Evolutionary conservation across 768 basidiomycete species (phyloP).

Genomic region (Agaricus sinodeliciosus): DNA sequence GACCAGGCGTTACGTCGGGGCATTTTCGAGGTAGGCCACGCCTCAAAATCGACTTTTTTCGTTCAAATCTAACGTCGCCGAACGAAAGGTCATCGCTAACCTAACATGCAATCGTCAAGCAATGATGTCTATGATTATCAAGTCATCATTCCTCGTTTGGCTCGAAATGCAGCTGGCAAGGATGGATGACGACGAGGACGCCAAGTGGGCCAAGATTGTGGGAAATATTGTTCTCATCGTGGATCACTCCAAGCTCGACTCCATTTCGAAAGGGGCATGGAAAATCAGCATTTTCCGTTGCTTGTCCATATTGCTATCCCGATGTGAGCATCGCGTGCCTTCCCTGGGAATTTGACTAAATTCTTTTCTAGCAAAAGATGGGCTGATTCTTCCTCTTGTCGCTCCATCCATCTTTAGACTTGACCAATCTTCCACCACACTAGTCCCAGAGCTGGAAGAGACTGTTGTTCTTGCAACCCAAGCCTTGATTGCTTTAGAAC

Average conservation of each 20-base stretch:
- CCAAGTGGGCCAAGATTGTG: slow-evolving; percentile 61
- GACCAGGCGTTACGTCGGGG: slow-evolving; percentile 48
- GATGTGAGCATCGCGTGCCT: background rate
- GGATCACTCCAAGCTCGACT: slow-evolving; percentile 44
- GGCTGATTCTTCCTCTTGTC: background rate
- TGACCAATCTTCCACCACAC: background rate
- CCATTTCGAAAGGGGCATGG: background rate
- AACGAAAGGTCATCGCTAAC: slow-evolving; percentile 61
- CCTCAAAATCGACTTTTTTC: background rate
- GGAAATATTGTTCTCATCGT: slow-evolving; percentile 54
- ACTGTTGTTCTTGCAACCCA: background rate
- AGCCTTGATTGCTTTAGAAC: background rate
- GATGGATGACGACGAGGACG: slow-evolving; percentile 27
- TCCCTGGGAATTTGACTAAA: background rate
- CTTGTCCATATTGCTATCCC: background rate
- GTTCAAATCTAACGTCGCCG: background rate
- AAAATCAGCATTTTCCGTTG: slow-evolving; percentile 4
- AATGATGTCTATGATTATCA: slow-evolving; percentile 61
- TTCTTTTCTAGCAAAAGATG: background rate
- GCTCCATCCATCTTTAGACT: slow-evolving; percentile 1
- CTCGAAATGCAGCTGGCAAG: slow-evolving; percentile 63
- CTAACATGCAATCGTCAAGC: slow-evolving; percentile 67
- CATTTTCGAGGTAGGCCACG: slow-evolving; percentile 57
- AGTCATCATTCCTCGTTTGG: slow-evolving; percentile 73
- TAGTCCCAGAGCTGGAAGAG: background rate